Conservation (phyloP, 495 filamentous ascomycete species). For the Aspergillus taichungensis region DNA sequence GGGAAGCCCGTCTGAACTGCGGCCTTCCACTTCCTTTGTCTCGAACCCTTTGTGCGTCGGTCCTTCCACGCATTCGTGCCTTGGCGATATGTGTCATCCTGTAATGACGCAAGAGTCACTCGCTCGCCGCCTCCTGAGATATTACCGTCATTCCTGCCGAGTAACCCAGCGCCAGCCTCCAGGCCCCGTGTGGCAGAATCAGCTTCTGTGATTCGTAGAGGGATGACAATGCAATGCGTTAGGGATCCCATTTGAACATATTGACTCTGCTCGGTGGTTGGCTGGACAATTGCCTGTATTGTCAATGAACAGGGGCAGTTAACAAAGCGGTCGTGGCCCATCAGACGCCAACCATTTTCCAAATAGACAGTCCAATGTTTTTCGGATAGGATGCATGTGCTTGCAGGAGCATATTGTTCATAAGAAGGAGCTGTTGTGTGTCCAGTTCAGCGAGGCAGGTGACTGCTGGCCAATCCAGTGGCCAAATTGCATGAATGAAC, state of each 20-base stretch:
- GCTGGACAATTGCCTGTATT: slow-evolving; percentile 1
- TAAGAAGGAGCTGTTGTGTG: slow-evolving; percentile 21
- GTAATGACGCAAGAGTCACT: slow-evolving; percentile 3
- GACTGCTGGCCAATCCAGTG: slow-evolving; percentile 31
- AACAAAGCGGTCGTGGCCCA: too few species aligned
- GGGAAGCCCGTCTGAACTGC: neutral
- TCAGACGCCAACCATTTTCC: neutral
- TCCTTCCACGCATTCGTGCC: slow-evolving; percentile 27
- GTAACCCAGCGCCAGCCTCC: slow-evolving; percentile 22
- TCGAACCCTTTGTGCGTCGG: slow-evolving; percentile 13
- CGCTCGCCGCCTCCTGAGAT: slow-evolving; percentile 24
- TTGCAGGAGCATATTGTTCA: slow-evolving; percentile 19
- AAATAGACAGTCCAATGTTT: slow-evolving; percentile 21
- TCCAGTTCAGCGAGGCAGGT: slow-evolving; percentile 20
- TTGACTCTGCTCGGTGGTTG: slow-evolving; percentile 36
- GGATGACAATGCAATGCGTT: slow-evolving; percentile 28
- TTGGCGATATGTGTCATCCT: slow-evolving; percentile 27
- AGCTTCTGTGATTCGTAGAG: slow-evolving; percentile 46
- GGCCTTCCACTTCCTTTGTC: slow-evolving; percentile 7
- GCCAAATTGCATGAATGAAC: slow-evolving; percentile 35
- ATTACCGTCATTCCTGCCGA: slow-evolving; percentile 10
- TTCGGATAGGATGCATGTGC: too few species aligned
- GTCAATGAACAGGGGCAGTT: neutral
- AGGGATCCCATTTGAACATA: slow-evolving; percentile 38
- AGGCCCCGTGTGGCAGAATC: slow-evolving; percentile 23